These are phyloP conservation scores for Massospora cicadina DNA, from an alignment of 371 early-diverging fungal genomes.

Conservation along the genomic window DNA sequence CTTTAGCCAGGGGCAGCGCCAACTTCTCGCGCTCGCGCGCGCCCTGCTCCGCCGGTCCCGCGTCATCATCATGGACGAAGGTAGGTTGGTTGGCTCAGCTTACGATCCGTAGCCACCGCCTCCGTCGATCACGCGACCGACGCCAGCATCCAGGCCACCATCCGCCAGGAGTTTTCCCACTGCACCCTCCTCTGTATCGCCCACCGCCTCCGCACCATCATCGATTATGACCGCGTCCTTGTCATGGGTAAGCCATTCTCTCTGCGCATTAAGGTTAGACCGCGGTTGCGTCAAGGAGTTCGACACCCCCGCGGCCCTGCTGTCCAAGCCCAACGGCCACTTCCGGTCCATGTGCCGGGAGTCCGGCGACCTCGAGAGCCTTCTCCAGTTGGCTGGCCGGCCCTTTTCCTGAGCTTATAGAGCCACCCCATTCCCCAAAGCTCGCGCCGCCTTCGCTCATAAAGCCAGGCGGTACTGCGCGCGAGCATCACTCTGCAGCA, in stretches of 20 bases:
- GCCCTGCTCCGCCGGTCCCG: slow-evolving; percentile 43
- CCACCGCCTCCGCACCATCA: slow-evolving; percentile 53
- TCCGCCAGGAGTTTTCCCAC: slow-evolving; percentile 35
- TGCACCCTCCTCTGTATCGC: slow-evolving; percentile 45
- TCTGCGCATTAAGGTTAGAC: slow-evolving; percentile 11
- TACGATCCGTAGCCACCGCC: slow-evolving; percentile 50
- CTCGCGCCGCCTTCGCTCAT: too few relatives aligned
- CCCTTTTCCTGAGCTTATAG: too few relatives aligned
- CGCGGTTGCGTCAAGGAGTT: slow-evolving; percentile 41
- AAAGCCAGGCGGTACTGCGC: too few relatives aligned
- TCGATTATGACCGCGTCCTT: slow-evolving; percentile 62
- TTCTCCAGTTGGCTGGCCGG: neutral
- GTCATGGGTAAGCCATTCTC: slow-evolving; percentile 35
- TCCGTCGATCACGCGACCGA: slow-evolving; percentile 49
- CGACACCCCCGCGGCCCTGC: slow-evolving; percentile 32
- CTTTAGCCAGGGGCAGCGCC: slow-evolving; percentile 64
- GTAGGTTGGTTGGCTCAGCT: neutral
- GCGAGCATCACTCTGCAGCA: too few relatives aligned
- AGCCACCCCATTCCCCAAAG: too few relatives aligned
- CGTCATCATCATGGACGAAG: slow-evolving; percentile 45
- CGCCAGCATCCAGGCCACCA: slow-evolving; percentile 40
- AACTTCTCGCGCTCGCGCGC: slow-evolving; percentile 60
- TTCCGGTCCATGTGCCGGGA: slow-evolving; percentile 46
- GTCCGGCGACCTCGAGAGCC: slow-evolving; percentile 33
- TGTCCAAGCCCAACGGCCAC: slow-evolving; percentile 20